Evolutionary conservation across 345 rosid species (phyloP), one percentile per base, ranked within the genome.

Genomic region (Zanthoxylum bungeanum): DNA sequence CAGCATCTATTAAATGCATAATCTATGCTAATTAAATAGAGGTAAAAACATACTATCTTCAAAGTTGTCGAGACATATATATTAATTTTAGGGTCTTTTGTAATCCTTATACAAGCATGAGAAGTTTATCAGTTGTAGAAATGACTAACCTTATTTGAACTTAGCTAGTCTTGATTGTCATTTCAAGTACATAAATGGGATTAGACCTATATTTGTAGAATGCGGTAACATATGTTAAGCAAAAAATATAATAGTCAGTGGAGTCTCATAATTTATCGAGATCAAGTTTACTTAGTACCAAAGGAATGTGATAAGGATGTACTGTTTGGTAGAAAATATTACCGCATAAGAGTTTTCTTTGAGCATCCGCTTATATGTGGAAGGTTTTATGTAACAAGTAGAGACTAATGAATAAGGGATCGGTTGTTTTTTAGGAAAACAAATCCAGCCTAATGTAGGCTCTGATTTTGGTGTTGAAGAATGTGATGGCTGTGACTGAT

Each of bases 211-310:
- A 60, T 3, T 64, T 47, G 14, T 79, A 27, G 24, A 81, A 71
- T 11, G 87, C 83, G 25, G 46, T 9, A 16, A 85, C 8, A 2
- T 80, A 68, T 1, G 81, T 31, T 40, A 73, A 39, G 66, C 95
- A 87, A 12, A 90, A 63, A 28, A 37, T 6, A 0, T 89, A 81
- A 52, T 56, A 58, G 65, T 82, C 84, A 0, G 92, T 86, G 28
- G 52, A 4, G 28, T 64, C 66, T 25, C 91, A 89, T 4, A 77
- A 62, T 17, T 70, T 19, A 69, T 80, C 76, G 64, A 81, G 4
- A 3, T 49, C 73, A 4, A 76, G 78, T 9, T 74, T 46, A 22
- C 12, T 10, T 24, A 5, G 4, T 70, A 57, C 5, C 51, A 10
- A 34, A 33, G 65, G 30, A 42, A 11, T 7, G 37, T 2, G 49